Evolutionary conservation across 805 yeast genomes (phyloP), one percentile per base, ranked within the genome.

Genomic region (Barnettozyma populi): DNA sequence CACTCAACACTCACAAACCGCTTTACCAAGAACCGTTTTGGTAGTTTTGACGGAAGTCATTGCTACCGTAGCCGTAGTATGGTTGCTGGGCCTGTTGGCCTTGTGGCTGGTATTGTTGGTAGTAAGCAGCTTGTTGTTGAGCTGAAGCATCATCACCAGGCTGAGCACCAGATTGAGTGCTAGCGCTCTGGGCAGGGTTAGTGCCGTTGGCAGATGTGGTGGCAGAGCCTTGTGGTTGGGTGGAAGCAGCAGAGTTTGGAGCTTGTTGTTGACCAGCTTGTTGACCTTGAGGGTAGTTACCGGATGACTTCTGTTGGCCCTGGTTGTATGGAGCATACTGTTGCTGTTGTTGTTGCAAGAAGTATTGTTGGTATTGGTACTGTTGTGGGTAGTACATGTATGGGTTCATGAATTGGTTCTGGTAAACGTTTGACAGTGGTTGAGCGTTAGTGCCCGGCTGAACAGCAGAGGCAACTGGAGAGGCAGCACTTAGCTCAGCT

Each of bases 331-430:
- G 53, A 8, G 41, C 25, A 35, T 43, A 48, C 36, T 48, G 51
- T 21, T 47, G 51, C 41, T 52, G 56, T 16, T 42, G 43, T 43
- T 46, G 49, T 46, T 45, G 50, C 29, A 44, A 39, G 21, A 24
- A 24, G 36, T 41, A 36, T 40, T 49, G 52, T 44, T 48, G 50
- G 31, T 36, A 43, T 39, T 45, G 39, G 35, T 47, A 41, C 40
- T 51, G 56, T 50, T 51, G 56, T 43, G 60, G 61, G 51, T 54
- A 55, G 52, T 62, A 63, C 54, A 58, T 52, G 52, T 60, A 61
- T 40, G 61, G 62, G 36, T 48, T 54, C 49, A 45, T 51, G 47
- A 48, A 54, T 45, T 55, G 57, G 36, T 48, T 48, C 48, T 55
- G 60, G 48, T 52, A 61, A 27, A 56, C 48, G 41, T 51, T 51